Percentiles rank a stretch among this genome's conserved stretches.
phyloP scores from a whole-genome alignment of 208 protist species.

The Wallacemonas rigidus region DNA sequence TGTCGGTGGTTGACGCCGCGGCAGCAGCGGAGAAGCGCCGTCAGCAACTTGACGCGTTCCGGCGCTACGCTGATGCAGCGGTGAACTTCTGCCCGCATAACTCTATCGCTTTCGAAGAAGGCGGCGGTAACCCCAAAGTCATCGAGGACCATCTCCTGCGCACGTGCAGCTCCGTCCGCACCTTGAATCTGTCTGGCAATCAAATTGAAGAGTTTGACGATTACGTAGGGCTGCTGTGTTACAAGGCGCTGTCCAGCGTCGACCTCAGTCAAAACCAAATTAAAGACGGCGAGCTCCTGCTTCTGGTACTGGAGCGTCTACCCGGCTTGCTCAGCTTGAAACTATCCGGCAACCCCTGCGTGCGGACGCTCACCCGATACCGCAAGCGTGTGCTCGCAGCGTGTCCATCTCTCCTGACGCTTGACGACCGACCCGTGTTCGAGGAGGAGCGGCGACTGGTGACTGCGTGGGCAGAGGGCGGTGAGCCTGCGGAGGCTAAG shows the following conservation, averaged over 20 bases:
- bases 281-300: constrained; percentile 70
- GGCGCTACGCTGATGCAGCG: constrained; percentile 28
- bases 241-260: constrained; percentile 70
- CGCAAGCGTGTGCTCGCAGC: constrained; percentile 83
- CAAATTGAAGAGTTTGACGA: constrained; percentile 57
- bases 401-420: constrained; percentile 71
- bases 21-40: constrained; percentile 18
- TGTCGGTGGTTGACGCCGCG: neutral
- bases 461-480: constrained; percentile 84
- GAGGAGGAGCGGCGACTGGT: constrained; percentile 84
- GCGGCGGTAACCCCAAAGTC: constrained; percentile 5
- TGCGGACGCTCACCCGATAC: constrained; percentile 79
- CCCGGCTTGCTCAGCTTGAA: constrained; percentile 81
- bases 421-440: constrained; percentile 93
- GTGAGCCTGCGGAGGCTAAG: constrained; percentile 66
- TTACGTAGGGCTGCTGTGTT: constrained; percentile 66
- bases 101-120: constrained; percentile 11
- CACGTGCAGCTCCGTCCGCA: constrained; percentile 78
- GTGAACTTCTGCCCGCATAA: constrained; percentile 44
- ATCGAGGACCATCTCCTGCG: constrained; percentile 1
- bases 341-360: constrained; percentile 89
- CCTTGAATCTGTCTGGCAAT: constrained; percentile 85
- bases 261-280: constrained; percentile 94
- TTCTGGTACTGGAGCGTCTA: constrained; percentile 84
- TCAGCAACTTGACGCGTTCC: constrained; percentile 33